phyloP scores from a whole-genome alignment of 2,329 filamentous ascomycete genomes.

The Penicillium glabrum region DNA sequence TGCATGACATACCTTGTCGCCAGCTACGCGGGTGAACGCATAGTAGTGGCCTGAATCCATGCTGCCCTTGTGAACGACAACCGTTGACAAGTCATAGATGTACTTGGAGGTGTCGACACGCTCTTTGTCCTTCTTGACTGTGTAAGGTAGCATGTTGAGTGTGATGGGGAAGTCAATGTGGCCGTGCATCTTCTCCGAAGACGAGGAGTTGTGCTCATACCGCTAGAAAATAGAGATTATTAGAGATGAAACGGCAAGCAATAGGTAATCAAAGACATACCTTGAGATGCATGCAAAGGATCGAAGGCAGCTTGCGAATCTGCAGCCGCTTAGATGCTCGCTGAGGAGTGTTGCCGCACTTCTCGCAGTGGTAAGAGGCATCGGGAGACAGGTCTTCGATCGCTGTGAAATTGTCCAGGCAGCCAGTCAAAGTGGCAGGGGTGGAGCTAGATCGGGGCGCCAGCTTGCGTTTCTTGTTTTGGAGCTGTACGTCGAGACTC shows the following conservation, averaged over 20 bases:
- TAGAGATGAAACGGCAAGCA: not conserved
- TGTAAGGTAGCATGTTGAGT: constrained; percentile 89
- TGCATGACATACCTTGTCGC: constrained; percentile 59
- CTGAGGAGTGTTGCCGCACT: constrained; percentile 69
- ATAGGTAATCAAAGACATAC: constrained; percentile 45
- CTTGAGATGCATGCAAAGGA: constrained; percentile 90
- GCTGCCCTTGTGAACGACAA: constrained; percentile 90
- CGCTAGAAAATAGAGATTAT: constrained; percentile 41
- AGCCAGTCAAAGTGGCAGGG: constrained; percentile 64
- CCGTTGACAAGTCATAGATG: constrained; percentile 82
- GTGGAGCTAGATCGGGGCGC: constrained; percentile 35
- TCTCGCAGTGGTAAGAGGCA: constrained; percentile 76
- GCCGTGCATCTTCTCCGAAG: constrained; percentile 83
- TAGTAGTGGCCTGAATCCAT: constrained; percentile 92
- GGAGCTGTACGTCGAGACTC: constrained; percentile 79
- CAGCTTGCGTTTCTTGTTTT: constrained; percentile 55
- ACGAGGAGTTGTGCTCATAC: constrained; percentile 74
- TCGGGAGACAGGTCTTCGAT: constrained; percentile 72
- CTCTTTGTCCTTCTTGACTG: constrained; percentile 58
- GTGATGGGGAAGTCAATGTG: constrained; percentile 81
- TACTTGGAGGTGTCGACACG: constrained; percentile 53
- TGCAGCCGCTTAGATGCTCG: constrained; percentile 81
- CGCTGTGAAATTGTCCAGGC: constrained; percentile 83
- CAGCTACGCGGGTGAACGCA: constrained; percentile 75
- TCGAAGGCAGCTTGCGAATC: constrained; percentile 82